Base-by-base conservation (phyloP, 192 early-diverging fungal species). In the Coemansia sp. region DNA sequence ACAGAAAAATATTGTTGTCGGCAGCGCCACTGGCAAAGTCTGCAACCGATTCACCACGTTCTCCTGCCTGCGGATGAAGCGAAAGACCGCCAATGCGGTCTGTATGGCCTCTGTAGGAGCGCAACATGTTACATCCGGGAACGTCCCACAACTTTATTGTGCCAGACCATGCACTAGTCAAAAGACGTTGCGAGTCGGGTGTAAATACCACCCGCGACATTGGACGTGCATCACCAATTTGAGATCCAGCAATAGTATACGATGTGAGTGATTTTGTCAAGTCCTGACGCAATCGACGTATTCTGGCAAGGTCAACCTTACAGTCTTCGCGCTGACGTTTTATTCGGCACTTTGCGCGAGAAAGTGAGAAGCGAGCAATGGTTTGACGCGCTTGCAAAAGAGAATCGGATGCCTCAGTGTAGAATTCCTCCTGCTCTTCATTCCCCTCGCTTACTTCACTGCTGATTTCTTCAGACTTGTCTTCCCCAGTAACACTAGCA, bases 171-270 rank as follows among this genome's bases (percentile, higher is more conserved):
- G 94, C 87, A 11, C 88, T 92, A 4, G 93, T 96, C 8, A 90
- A 88, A 30, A 98, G 63, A 11, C 84, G 59, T 21, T 86, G 73
- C 1, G 91, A 90, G 74, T 96, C 89, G 6, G 92, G 93, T 10
- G 94, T 84, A 72, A 98, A 96, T 0, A 82, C 57, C 61, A 86
- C 88, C 65, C 86, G 90, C 19, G 90, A 78, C 19, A 95, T 76
- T 19, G 95, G 95, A 42, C 95, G 86, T 5, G 91, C 90, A 67
- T 97, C 95, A 2, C 90, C 95, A 25, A 95, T 85, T 71, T 98
- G 95, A 6, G 94, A 93, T 22, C 85, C 86, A 36, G 86, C 84
- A 22, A 87, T 90, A 20, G 89, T 83, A 63, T 90, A 93, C 17
- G 74, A 72, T 46, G 64, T 32, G 10, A 79, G 58, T n/a, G 54